A percentile compares a stretch with the other conserved stretches of the same genome.
phyloP scores from a whole-genome alignment of 306 rosid species.

The Myrica gale region DNA sequence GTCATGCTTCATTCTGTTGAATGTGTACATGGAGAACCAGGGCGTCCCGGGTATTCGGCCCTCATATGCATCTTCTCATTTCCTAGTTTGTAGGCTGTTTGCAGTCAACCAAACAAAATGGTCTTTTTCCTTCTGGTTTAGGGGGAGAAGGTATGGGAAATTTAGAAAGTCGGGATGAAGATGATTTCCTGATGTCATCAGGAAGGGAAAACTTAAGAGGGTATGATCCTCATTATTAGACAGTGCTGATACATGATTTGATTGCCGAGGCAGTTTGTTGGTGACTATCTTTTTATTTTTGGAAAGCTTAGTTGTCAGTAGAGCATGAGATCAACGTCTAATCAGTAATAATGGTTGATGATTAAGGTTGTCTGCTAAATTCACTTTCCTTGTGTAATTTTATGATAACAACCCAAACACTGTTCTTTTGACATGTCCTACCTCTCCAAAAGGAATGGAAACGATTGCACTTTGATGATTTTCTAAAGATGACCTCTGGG shows the following conservation, averaged over 20 bases:
- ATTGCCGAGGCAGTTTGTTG: background rate
- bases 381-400: background rate
- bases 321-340: background rate
- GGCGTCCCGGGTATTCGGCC: too few species aligned
- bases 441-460: constrained; percentile 68
- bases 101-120: background rate
- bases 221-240: background rate
- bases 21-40: too few species aligned
- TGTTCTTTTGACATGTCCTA: constrained; percentile 13
- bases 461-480: constrained; percentile 53
- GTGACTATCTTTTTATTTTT: too few species aligned
- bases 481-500: constrained; percentile 60
- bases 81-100: background rate
- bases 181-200: background rate
- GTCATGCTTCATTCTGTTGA: background rate
- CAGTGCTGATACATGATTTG: background rate
- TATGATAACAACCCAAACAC: background rate
- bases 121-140: background rate
- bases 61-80: background rate
- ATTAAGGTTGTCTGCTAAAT: background rate
- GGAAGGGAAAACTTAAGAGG: background rate
- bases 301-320: background rate
- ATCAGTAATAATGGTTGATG: background rate
- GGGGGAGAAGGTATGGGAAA: background rate
- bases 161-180: background rate